Base-by-base conservation (phyloP, 2,329 filamentous ascomycete genomes). In the Colletotrichum ledebouriae region DNA sequence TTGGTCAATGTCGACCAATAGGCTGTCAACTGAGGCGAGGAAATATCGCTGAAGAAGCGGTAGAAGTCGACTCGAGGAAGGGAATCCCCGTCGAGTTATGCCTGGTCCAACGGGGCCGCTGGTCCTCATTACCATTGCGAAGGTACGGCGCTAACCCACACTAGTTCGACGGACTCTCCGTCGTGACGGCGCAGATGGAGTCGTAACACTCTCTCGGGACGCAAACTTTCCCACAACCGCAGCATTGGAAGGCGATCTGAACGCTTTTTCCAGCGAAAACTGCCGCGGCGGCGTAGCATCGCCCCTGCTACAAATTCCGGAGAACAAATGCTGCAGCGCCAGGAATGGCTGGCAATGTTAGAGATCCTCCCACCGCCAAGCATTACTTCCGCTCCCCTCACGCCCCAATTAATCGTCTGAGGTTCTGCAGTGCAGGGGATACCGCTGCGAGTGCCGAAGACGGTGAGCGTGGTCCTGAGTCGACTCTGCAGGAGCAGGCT, bases 371-470 rank as follows among this genome's bases (percentile, higher is more conserved):
- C 56, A 59, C 41, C 33, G 44, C 44, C 57, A 50, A 59, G 10
- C 29, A 46, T 3, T 34, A 10, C 56, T 10, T 46, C 41, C 12
- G 22, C 13, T 41, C 12, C 56, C 33, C 50, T 55, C 50, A 15
- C 17, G 20, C 50, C 17, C 52, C 37, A 42, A 53, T 44, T 55
- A 68, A 59, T 68, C 65, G 65, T 68, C 65, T 64, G 65, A 68
- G 65, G 55, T 64, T 59, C 41, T 52, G 29, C 47, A 49, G 6
- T n/a, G 46, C 47, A 58, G 37, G 41, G 55, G 42, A 65, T 55
- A 55, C 64, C 55, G 12, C 7, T 33, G 55, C 25, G 17, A 65
- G 34, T 64, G 25, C 60, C 55, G 61, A 59, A 50, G 20, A 53
- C 39, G 29, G 33, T 49, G 34, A 22, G 11, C 33, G 6, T 49